Base-by-base conservation (phyloP, 129 eudicot genomes). In the Smallanthus sonchifolius region DNA sequence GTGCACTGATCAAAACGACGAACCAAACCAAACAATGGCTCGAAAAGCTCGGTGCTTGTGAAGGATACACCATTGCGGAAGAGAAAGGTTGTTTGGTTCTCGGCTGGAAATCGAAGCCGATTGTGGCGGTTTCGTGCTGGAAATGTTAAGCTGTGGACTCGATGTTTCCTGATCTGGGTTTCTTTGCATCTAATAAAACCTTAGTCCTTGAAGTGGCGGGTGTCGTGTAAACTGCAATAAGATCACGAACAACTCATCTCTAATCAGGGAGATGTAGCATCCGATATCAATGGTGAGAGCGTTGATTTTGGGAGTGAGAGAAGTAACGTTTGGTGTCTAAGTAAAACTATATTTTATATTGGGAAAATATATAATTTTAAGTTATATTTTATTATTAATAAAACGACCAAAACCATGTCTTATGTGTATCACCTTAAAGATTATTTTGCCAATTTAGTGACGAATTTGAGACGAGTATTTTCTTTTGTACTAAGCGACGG, bases 101-200 rank as follows among this genome's bases (percentile, higher is more conserved):
- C 3, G 95, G 97, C 3, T 91, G 97, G 97, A 87, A 84, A 66
- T 87, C 93, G 2, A 90, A 80, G 77, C 94, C 96, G 3, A 82
- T 90, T 65, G 88, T 85, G 47, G 91, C 96, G n/a, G 91, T 87
- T 45, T 90, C 96, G 60, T 90, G 96, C 87, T 90, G 96, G 96
- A 90, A 87, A 87, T 86, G 89, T 83, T 90, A 63, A 57, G 48
- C 11, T 11, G 40, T 68, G 9, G 16, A 59, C 17, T 28, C 20
- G 11, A 63, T 3, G 30, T 39, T 76, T 34, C 30, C n/a, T n/a
- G 19, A 24, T 73, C 55, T 15, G 15, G 67, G 35, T 24, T 24
- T 13, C 38, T 40, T 63, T 45, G 34, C 52, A 6, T 44, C 63
- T 47, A 69, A 60, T 80, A 69, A 80, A 60, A 48, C 38, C 10